A percentile compares a stretch with the other conserved stretches of the same genome.
phyloP scores from a whole-genome alignment of 2,329 filamentous ascomycete genomes.

The Didymellaceae sp. region DNA sequence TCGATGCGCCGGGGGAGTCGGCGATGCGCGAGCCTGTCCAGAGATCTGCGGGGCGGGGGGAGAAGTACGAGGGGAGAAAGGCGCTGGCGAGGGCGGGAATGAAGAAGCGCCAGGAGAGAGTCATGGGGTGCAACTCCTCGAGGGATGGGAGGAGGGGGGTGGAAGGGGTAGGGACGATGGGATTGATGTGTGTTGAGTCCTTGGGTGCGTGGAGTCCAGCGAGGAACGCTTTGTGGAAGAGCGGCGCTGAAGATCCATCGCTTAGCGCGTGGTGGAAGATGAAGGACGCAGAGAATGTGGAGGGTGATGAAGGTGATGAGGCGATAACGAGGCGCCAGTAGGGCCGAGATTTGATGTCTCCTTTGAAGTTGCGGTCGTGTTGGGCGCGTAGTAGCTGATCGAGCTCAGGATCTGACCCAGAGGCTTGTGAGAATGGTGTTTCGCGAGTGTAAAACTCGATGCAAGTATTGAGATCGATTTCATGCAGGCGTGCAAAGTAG shows the following conservation, averaged over 20 bases:
- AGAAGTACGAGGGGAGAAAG: slow-evolving; percentile 27
- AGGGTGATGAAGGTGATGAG: background rate
- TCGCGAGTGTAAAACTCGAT: slow-evolving; percentile 44
- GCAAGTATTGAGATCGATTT: slow-evolving; percentile 50
- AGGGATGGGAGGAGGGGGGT: slow-evolving; percentile 49
- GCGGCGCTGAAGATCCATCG: slow-evolving; percentile 55
- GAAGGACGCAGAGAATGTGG: slow-evolving; percentile 53
- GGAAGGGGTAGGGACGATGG: slow-evolving; percentile 21
- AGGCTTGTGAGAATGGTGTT: slow-evolving; percentile 16
- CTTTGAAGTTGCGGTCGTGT: slow-evolving; percentile 51
- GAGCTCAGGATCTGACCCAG: slow-evolving; percentile 49
- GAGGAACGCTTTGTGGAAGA: slow-evolving; percentile 55
- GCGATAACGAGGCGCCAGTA: slow-evolving; percentile 55
- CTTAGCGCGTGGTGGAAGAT: slow-evolving; percentile 58
- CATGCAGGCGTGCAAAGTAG: slow-evolving; percentile 54
- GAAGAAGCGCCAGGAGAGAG: slow-evolving; percentile 48
- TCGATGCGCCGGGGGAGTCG: background rate
- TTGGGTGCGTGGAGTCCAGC: too few species aligned
- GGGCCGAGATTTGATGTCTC: slow-evolving; percentile 37
- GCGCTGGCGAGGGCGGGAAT: slow-evolving; percentile 42
- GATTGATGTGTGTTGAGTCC: too few species aligned
- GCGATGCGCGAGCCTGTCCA: background rate
- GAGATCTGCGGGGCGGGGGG: background rate
- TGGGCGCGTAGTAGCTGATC: slow-evolving; percentile 51
- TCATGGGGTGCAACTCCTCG: slow-evolving; percentile 51